phyloP scores from a whole-genome alignment of 2,329 filamentous ascomycete genomes.

The Paramyrothecium roridum region DNA sequence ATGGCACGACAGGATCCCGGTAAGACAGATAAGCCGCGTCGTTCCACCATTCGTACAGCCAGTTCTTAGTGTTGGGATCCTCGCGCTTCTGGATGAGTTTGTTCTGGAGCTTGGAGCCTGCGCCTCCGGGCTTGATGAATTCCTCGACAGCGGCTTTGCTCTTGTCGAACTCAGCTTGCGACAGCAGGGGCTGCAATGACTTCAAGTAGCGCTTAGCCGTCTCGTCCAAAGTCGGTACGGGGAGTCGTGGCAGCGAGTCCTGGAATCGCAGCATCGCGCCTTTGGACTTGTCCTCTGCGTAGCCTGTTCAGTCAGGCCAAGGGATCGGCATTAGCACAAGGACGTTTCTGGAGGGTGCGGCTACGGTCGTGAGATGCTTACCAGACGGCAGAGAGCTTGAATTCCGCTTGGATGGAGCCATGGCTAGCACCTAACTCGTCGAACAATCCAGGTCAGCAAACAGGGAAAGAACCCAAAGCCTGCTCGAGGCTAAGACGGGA shows the following conservation, averaged over 20 bases:
- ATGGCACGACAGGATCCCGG: conserved; percentile 93
- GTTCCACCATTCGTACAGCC: conserved; percentile 99
- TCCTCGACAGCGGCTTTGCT: conserved; percentile 83
- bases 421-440: conserved; percentile 28
- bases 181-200: conserved; percentile 72
- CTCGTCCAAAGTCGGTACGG: conserved; percentile 79
- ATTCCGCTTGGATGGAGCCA: conserved; percentile 52
- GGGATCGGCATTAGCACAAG: background rate
- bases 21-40: conserved; percentile 88
- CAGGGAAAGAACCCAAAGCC: background rate
- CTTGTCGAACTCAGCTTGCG: conserved; percentile 62
- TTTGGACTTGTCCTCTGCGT: conserved; percentile 76
- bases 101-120: conserved; percentile 81
- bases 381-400: conserved; percentile 56
- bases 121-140: conserved; percentile 83
- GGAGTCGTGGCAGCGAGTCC: conserved; percentile 76
- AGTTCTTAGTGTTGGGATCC: conserved; percentile 82
- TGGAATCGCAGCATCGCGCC: conserved; percentile 82
- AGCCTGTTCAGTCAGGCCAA: conserved; percentile 46
- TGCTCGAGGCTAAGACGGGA: conserved; percentile 1
- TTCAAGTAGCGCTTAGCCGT: conserved; percentile 79
- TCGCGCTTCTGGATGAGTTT: conserved; percentile 77
- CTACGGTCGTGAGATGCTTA: conserved; percentile 20
- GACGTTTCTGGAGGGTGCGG: background rate
- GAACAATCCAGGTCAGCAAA: background rate